A percentile compares a stretch with the other conserved stretches of the same genome.
Evolutionary conservation across 768 basidiomycete species (phyloP).

Genomic region (Collybia sordida): DNA sequence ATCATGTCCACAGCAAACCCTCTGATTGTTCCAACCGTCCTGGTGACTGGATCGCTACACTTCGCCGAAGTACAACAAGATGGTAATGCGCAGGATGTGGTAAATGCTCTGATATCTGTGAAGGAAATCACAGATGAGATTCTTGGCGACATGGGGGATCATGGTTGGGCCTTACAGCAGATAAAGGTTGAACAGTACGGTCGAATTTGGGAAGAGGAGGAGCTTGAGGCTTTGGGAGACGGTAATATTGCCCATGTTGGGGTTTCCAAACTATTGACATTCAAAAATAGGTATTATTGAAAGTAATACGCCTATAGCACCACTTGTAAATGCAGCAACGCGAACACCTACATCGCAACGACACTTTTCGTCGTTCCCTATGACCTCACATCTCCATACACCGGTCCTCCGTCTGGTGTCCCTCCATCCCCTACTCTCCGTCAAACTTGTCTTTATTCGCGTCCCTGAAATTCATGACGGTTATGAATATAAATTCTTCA

Average conservation of each 20-base stretch:
- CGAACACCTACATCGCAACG: conserved; percentile 34
- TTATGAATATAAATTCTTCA: conserved; percentile 63
- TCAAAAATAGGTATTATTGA: conserved; percentile 46
- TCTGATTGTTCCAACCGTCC: conserved; percentile 57
- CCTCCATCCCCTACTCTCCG: conserved; percentile 56
- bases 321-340: conserved; percentile 45
- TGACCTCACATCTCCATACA: conserved; percentile 66
- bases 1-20: conserved; percentile 39
- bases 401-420: conserved; percentile 74
- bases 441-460: conserved; percentile 57
- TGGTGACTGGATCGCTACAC: conserved; percentile 58
- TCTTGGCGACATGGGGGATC: conserved; percentile 54
- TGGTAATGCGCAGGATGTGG: conserved; percentile 60
- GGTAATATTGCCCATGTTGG: conserved; percentile 34
- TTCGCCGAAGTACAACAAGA: conserved; percentile 57
- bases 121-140: conserved; percentile 54
- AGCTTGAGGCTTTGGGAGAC: conserved; percentile 62
- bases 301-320: conserved; percentile 44
- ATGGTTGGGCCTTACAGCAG: conserved; percentile 69
- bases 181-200: conserved; percentile 60
- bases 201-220: conserved; percentile 69
- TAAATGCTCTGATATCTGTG: conserved; percentile 45
- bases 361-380: conserved; percentile 69
- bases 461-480: conserved; percentile 80
- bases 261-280: not conserved